phyloP scores from a whole-genome alignment of 441 rosid genomes.

The Brassica balearica region DNA sequence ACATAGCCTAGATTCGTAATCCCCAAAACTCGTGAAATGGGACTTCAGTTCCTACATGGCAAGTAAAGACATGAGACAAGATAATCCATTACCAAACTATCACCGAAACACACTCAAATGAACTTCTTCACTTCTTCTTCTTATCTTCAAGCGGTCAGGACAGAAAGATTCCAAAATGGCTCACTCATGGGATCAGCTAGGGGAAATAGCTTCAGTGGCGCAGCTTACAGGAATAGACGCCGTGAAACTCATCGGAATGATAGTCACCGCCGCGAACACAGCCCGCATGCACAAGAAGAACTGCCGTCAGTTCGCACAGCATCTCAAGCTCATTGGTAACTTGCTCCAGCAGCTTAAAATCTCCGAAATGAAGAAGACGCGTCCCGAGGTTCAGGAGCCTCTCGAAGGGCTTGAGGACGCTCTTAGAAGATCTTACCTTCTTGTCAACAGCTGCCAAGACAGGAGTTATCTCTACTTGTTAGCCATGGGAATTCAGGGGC shows the following conservation, averaged over 20 bases:
- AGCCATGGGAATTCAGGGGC: no score
- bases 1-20: not conserved
- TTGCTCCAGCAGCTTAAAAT: constrained; percentile 83
- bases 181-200: constrained; percentile 73
- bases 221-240: constrained; percentile 92
- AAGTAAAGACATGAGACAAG: no score
- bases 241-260: constrained; percentile 79
- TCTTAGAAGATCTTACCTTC: constrained; percentile 75
- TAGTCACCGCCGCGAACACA: constrained; percentile 76
- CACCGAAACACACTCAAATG: not conserved
- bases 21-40: not conserved
- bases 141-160: constrained; percentile 1
- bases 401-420: constrained; percentile 94
- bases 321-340: constrained; percentile 86
- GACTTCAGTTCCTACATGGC: no score
- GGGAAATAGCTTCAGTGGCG: constrained; percentile 78
- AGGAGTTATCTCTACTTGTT: constrained; percentile 87
- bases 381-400: constrained; percentile 83
- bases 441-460: constrained; percentile 89
- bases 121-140: not conserved
- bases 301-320: constrained; percentile 91
- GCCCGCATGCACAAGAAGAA: constrained; percentile 97
- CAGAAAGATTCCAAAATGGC: constrained; percentile 48
- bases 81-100: not conserved
- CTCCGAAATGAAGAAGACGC: constrained; percentile 73